Evolutionary conservation across 2,329 filamentous ascomycete species (phyloP).

Genomic region (Cytospora paraplurivora): DNA sequence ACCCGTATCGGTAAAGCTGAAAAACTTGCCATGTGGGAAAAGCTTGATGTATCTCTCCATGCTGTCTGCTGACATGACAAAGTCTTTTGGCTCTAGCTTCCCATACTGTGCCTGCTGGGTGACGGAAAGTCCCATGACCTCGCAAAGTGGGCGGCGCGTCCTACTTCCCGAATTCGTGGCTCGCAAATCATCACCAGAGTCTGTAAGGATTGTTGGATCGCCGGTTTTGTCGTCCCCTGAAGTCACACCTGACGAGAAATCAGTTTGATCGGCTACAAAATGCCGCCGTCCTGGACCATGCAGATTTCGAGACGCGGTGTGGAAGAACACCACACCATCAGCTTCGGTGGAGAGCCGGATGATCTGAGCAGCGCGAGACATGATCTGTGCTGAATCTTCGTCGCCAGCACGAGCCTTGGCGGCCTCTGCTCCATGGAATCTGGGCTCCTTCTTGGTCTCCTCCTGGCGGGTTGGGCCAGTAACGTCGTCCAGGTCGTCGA

Average conservation of each 20-base stretch:
- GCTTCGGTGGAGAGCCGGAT: constrained; percentile 47
- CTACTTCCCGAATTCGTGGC: neutral
- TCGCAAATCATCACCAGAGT: constrained; percentile 15
- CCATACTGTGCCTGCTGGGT: constrained; percentile 23
- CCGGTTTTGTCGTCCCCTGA: constrained; percentile 19
- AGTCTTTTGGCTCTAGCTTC: constrained; percentile 12
- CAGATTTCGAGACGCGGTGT: constrained; percentile 17
- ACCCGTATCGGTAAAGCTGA: constrained; percentile 24
- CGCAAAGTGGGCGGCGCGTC: constrained; percentile 4
- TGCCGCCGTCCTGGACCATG: constrained; percentile 14
- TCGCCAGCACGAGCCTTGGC: neutral
- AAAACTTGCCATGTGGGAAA: constrained; percentile 22
- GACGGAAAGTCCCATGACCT: constrained; percentile 19
- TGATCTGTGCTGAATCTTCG: constrained; percentile 28
- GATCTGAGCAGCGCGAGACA: constrained; percentile 46
- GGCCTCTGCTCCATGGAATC: neutral
- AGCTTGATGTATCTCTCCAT: constrained; percentile 21
- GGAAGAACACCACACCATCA: constrained; percentile 42
- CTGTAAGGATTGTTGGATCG: constrained; percentile 4
- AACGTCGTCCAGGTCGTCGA: constrained; percentile 20
- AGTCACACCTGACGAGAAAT: constrained; percentile 20
- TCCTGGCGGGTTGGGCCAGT: neutral
- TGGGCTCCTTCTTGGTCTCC: neutral
- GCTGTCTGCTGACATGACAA: constrained; percentile 17
- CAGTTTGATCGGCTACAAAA: neutral